phyloP scores from a whole-genome alignment of 768 basidiomycete species.

The Tubosaeta sp. region DNA sequence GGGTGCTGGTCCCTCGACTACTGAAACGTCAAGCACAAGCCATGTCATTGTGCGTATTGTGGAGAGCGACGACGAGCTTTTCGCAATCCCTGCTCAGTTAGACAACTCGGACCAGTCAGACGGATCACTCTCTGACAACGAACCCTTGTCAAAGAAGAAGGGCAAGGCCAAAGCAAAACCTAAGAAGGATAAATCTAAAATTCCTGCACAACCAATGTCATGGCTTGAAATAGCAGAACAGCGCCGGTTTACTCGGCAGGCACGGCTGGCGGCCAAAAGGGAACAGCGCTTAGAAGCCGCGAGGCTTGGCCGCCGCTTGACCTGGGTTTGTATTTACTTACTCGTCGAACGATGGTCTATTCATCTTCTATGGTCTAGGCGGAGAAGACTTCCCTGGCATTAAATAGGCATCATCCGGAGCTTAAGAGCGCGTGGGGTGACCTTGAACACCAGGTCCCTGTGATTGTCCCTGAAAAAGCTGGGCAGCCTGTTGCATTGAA shows the following conservation, averaged over 20 bases:
- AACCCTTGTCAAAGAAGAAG: constrained; percentile 28
- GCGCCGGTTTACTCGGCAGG: constrained; percentile 17
- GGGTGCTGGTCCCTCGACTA: constrained; percentile 30
- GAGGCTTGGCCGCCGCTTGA: constrained; percentile 71
- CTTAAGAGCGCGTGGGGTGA: constrained; percentile 86
- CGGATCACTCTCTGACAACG: constrained; percentile 7
- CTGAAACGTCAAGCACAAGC: constrained; percentile 37
- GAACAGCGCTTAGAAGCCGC: constrained; percentile 49
- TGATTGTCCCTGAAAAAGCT: constrained; percentile 63
- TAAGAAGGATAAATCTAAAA: constrained; percentile 11
- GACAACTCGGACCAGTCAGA: constrained; percentile 10
- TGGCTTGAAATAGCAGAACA: constrained; percentile 9
- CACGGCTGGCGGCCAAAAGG: constrained; percentile 30
- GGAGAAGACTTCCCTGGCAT: constrained; percentile 61
- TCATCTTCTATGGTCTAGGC: constrained; percentile 44
- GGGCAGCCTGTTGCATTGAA: constrained; percentile 82
- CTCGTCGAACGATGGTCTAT: constrained; percentile 3
- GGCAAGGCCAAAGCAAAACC: constrained; percentile 28
- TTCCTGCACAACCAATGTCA: neutral
- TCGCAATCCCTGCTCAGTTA: neutral
- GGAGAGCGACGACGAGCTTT: constrained; percentile 13
- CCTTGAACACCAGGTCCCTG: constrained; percentile 56
- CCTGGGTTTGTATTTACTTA: constrained; percentile 45
- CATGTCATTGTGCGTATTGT: constrained; percentile 34
- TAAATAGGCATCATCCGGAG: constrained; percentile 74